A percentile compares a stretch with the other conserved stretches of the same genome.
phyloP scores from a whole-genome alignment of 495 filamentous ascomycete species.

The Eremomyces bilateralis region DNA sequence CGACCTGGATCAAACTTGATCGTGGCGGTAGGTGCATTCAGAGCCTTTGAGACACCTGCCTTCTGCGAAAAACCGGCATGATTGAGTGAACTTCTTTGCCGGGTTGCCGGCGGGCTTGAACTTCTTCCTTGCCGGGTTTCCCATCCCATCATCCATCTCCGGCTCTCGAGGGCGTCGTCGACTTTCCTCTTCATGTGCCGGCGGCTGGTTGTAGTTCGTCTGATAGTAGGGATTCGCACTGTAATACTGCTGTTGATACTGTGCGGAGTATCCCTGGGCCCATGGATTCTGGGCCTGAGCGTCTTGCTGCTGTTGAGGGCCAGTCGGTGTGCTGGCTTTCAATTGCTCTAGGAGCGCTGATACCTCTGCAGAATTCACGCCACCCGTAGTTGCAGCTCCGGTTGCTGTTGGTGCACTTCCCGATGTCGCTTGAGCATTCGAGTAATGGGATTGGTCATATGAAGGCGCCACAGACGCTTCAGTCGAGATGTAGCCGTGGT shows the following conservation, averaged over 20 bases:
- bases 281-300: neutral
- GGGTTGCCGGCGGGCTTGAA: neutral
- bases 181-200: slow-evolving; percentile 3
- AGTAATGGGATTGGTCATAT: slow-evolving; percentile 16
- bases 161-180: too few relatives aligned
- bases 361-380: too few relatives aligned
- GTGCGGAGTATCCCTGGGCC: neutral
- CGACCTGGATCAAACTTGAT: slow-evolving; percentile 10
- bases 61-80: slow-evolving; percentile 58
- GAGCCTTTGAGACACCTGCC: slow-evolving; percentile 71
- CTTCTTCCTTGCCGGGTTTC: neutral
- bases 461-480: too few relatives aligned
- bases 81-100: neutral
- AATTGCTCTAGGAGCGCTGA: too few relatives aligned
- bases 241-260: slow-evolving; percentile 1
- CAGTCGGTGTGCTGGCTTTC: neutral
- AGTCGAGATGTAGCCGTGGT: too few relatives aligned
- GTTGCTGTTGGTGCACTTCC: slow-evolving; percentile 1
- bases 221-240: too few relatives aligned
- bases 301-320: slow-evolving; percentile 3
- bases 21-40: slow-evolving; percentile 66
- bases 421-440: neutral
- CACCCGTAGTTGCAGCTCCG: too few relatives aligned
- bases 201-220: too few relatives aligned
- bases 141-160: neutral